Evolutionary conservation across 768 basidiomycete genomes (phyloP).

Genomic region (Panaeolus papilionaceus): DNA sequence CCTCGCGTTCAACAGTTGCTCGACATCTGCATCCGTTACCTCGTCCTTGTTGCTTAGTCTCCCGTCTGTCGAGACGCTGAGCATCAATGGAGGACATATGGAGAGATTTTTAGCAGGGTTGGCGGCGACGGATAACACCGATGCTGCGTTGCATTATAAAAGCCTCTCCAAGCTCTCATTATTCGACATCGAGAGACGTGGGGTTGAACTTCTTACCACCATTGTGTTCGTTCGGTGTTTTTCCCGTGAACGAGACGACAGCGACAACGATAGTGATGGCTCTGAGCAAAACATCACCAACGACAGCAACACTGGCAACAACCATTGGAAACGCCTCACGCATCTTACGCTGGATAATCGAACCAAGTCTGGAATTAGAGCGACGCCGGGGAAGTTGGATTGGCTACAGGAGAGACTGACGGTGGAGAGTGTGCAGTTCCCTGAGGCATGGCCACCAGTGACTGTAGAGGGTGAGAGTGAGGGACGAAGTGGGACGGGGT

Average conservation of each 20-base stretch:
- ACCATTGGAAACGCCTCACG: background rate
- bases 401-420: slow-evolving; percentile 35
- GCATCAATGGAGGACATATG: background rate
- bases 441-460: slow-evolving; percentile 40
- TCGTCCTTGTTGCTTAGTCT: background rate
- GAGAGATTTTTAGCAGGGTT: background rate
- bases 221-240: background rate
- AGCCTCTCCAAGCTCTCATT: background rate
- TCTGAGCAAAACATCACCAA: background rate
- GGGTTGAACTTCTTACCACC: background rate
- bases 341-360: background rate
- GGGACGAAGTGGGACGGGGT: background rate
- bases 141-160: background rate
- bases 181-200: background rate
- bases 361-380: background rate
- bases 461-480: background rate
- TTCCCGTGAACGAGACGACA: background rate
- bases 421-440: slow-evolving; percentile 36
- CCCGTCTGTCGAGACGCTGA: background rate
- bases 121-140: background rate
- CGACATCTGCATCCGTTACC: background rate
- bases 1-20: background rate
- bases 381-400: slow-evolving; percentile 24
- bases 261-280: background rate
- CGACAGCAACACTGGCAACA: background rate